phyloP scores from a whole-genome alignment of 352 stramenopile species.

The Phytopythium kandeliae region DNA sequence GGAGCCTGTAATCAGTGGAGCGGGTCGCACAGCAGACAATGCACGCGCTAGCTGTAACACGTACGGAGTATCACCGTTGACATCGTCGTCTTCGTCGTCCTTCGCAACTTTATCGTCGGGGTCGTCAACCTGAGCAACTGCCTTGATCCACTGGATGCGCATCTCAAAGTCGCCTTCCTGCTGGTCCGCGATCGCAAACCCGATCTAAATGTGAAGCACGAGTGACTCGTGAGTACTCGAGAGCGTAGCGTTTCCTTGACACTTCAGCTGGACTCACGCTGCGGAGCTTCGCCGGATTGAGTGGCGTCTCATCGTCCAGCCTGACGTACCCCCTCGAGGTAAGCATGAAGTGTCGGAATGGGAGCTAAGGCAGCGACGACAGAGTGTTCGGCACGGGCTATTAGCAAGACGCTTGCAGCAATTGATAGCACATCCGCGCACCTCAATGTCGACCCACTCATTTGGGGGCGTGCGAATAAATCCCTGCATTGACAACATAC shows the following conservation, averaged over 20 bases:
- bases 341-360: slow-evolving; percentile 75
- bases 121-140: slow-evolving; percentile 54
- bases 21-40: not conserved
- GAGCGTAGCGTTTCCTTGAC: not conserved
- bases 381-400: not conserved
- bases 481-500: slow-evolving; percentile 23
- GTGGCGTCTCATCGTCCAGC: slow-evolving; percentile 62
- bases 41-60: not conserved
- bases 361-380: slow-evolving; percentile 27
- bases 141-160: slow-evolving; percentile 84
- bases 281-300: slow-evolving; percentile 70
- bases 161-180: slow-evolving; percentile 85
- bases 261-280: slow-evolving; percentile 30
- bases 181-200: slow-evolving; percentile 81
- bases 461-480: slow-evolving; percentile 78
- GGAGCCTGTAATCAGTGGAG: too few relatives aligned
- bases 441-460: slow-evolving; percentile 80
- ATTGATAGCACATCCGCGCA: too few relatives aligned
- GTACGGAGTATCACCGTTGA: slow-evolving; percentile 5
- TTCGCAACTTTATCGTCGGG: slow-evolving; percentile 23
- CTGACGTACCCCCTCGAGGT: slow-evolving; percentile 83
- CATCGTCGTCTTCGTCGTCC: slow-evolving; percentile 24
- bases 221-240: too few relatives aligned
- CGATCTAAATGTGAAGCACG: slow-evolving; percentile 33
- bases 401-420: too few relatives aligned